phyloP scores from a whole-genome alignment of 2,329 filamentous ascomycete genomes.

The Didymosphaeria variabile region DNA sequence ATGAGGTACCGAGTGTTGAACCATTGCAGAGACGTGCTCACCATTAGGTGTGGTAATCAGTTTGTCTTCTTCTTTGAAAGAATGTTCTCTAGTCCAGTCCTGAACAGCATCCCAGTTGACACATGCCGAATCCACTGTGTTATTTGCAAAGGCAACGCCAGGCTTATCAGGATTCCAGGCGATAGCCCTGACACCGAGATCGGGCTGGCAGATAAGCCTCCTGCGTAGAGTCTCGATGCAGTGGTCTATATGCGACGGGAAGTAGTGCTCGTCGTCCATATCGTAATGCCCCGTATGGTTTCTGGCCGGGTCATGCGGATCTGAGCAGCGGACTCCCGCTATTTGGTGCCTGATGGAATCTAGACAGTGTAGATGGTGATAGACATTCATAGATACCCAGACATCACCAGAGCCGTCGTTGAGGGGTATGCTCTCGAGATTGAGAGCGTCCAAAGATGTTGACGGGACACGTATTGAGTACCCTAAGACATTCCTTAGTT shows the following conservation, averaged over 20 bases:
- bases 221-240: conserved; percentile 18
- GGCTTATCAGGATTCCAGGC: conserved; percentile 20
- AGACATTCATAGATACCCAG: conserved; percentile 19
- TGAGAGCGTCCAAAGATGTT: conserved; percentile 10
- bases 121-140: conserved; percentile 18
- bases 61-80: conserved; percentile 14
- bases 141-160: conserved; percentile 21
- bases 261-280: conserved; percentile 9
- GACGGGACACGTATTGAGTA: conserved; percentile 21
- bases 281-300: conserved; percentile 6
- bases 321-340: conserved; percentile 13
- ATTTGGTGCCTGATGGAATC: conserved; percentile 19
- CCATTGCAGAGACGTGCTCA: neutral
- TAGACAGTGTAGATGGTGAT: conserved; percentile 16
- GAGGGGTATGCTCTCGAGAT: conserved; percentile 17
- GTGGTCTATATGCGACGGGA: conserved; percentile 20
- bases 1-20: neutral
- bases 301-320: neutral
- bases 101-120: conserved; percentile 18
- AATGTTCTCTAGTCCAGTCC: conserved; percentile 16
- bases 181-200: conserved; percentile 18
- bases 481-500: neutral
- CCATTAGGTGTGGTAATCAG: conserved; percentile 18
- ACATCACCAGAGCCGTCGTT: conserved; percentile 19
- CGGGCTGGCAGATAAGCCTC: conserved; percentile 19